Evolutionary conservation across 2,329 filamentous ascomycete genomes (phyloP), one percentile per base, ranked within the genome.

Genomic region (Seiridium cupressi): DNA sequence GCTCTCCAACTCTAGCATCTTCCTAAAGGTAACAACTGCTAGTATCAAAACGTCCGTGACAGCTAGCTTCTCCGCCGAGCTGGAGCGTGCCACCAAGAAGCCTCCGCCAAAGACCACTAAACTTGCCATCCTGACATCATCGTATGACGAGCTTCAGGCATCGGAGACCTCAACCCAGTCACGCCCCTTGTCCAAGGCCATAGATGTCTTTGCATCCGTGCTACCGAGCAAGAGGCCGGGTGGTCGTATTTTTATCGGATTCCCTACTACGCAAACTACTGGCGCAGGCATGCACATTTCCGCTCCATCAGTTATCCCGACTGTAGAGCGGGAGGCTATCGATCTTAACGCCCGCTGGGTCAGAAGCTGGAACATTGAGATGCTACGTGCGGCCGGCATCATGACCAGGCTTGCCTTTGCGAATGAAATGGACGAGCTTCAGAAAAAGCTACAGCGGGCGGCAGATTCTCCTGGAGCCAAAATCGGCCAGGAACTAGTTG

Each of bases 61-160:
- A 26, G 77, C 84, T 36, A 85, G 82, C 44, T 92, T 98, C 68
- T 88, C 92, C 3, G 83, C 88, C 1, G 96, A 99, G 72, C 84
- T 99, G 9, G 93, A 98, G 76, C 87, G 96, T 62, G 95, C 96
- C 13, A 99, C 96, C 1, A 97, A 98, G 77, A 99, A 99, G 70
- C 92, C 93, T 3, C 95, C 96, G 0, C 95, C 95, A 0, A 97
- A 92, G 72, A 84, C 84, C 9, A 96, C 95, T 0, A 91, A 88
- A 56, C 84, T 99, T 34, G 90, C 94, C 5, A 91, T 98, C 40
- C 77, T 99, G 54, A 97, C 93, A 0, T 93, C 94, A 18, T 96
- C 94, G 0, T 96, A 94, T 70, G 92, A 96, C 67, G 92, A 95
- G 68, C 83, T 86, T 1, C 79, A 88, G 57, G 87, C 88, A 3